Evolutionary conservation across 352 stramenopile species (phyloP).

Genomic region (Globisporangium radiosum): DNA sequence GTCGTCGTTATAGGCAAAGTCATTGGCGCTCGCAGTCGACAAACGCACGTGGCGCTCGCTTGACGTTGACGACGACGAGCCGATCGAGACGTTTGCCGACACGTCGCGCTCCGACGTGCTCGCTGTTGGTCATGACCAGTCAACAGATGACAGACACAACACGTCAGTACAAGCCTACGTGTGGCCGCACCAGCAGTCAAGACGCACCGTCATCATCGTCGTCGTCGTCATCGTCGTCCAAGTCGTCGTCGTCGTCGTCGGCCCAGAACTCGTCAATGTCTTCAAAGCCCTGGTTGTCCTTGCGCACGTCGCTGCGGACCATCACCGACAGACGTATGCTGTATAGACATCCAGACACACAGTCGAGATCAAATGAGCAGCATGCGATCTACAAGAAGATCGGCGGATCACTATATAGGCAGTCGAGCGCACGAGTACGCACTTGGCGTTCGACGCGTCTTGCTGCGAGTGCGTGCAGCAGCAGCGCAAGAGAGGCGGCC

Average conservation of each 20-base stretch:
- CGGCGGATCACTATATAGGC: neutral
- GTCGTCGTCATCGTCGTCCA: conserved; percentile 26
- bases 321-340: conserved; percentile 42
- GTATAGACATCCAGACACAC: neutral
- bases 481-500: no score
- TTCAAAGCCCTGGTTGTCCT: conserved; percentile 75
- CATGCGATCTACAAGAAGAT: neutral
- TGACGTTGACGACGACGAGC: conserved; percentile 16
- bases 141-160: conserved; percentile 10
- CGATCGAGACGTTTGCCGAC: conserved; percentile 19
- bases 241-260: conserved; percentile 33
- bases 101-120: conserved; percentile 38
- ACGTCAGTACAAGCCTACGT: neutral
- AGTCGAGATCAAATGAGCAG: neutral
- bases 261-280: conserved; percentile 87
- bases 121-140: conserved; percentile 1
- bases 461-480: neutral
- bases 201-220: conserved; percentile 8
- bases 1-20: conserved; percentile 8
- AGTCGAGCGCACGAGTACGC: no score
- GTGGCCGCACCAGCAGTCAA: neutral
- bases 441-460: neutral
- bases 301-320: conserved; percentile 60
- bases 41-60: conserved; percentile 46
- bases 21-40: conserved; percentile 26